Evolutionary conservation across 2,329 filamentous ascomycete genomes (phyloP).

Genomic region (Zymoseptoria passerinii): DNA sequence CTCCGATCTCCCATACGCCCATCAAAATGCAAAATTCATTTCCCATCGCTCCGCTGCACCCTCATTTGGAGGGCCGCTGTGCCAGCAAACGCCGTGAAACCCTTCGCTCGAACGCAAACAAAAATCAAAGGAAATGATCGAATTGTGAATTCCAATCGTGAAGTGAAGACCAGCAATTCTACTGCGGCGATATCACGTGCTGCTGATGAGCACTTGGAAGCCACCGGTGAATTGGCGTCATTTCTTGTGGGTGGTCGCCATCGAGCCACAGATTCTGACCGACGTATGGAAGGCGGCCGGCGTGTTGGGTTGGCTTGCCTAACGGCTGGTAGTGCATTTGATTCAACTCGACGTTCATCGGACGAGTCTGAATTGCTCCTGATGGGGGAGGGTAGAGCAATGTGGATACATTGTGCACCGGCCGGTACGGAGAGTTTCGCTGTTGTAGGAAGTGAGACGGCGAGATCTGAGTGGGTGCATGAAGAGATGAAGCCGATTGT

Average conservation of each 20-base stretch:
- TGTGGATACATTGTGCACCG: constrained; percentile 80
- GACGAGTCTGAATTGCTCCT: constrained; percentile 57
- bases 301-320: constrained; percentile 38
- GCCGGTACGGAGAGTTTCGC: constrained; percentile 84
- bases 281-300: constrained; percentile 37
- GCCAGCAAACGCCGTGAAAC: not conserved
- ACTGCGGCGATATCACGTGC: not conserved
- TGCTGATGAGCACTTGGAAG: constrained; percentile 8
- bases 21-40: not conserved
- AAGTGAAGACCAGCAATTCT: not conserved
- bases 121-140: not conserved
- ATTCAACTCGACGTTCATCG: constrained; percentile 36
- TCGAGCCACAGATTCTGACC: constrained; percentile 31
- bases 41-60: not conserved
- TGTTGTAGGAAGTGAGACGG: constrained; percentile 82
- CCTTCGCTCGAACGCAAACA: not conserved
- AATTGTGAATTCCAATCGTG: not conserved
- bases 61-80: not conserved
- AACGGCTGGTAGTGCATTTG: constrained; percentile 46
- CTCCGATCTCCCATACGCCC: not conserved
- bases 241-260: constrained; percentile 23
- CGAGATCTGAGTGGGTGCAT: constrained; percentile 57
- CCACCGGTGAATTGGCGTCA: constrained; percentile 28
- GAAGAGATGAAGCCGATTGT: constrained; percentile 46
- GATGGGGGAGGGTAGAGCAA: constrained; percentile 83